Conservation (phyloP, 108 stramenopile species). For the Nannochloropsis oceanica region DNA sequence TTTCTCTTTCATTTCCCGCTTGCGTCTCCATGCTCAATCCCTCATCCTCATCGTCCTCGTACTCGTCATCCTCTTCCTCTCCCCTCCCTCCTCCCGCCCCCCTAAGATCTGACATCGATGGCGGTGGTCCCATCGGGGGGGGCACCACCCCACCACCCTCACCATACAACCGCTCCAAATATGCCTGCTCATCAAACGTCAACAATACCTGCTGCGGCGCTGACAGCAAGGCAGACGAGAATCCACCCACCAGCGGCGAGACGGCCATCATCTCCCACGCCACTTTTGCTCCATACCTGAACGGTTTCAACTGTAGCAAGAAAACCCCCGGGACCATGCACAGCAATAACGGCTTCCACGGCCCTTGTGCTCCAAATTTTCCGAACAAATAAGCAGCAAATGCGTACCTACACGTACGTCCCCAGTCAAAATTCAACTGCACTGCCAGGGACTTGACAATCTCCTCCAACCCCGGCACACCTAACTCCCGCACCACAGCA, state of each 20-base stretch:
- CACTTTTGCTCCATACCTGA: not conserved
- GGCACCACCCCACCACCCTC: not conserved
- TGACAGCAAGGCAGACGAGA: not conserved
- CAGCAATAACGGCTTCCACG: not conserved
- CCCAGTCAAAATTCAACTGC: not conserved
- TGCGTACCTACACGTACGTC: not conserved
- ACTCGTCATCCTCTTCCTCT: not conserved
- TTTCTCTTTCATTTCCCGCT: not conserved
- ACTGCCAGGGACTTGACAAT: not conserved
- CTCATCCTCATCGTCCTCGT: not conserved
- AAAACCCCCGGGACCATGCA: not conserved
- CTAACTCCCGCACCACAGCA: not conserved
- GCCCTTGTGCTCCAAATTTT: not conserved
- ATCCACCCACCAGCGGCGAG: not conserved
- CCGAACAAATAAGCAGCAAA: not conserved
- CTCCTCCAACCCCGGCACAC: not conserved
- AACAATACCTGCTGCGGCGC: not conserved
- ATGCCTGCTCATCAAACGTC: not conserved
- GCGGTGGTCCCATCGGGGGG: not conserved
- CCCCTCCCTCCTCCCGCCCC: not conserved
- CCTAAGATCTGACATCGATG: not conserved
- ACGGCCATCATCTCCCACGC: not conserved
- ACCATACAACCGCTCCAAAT: not conserved
- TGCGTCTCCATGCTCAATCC: not conserved
- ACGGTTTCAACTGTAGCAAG: not conserved